Conservation (phyloP, 257 asterid species). For the Phtheirospermum japonicum region DNA sequence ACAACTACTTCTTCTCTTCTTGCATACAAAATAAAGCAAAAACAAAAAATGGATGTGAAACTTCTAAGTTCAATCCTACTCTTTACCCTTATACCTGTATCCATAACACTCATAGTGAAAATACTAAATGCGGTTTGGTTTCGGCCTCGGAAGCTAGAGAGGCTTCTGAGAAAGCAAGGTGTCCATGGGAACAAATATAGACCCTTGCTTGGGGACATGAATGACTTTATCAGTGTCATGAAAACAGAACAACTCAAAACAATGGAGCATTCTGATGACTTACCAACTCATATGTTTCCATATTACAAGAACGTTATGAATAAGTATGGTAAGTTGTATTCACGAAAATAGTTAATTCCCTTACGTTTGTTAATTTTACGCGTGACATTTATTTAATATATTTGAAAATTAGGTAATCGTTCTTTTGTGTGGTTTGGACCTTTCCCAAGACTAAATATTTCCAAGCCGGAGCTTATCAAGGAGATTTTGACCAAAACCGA, state of each 20-base stretch:
- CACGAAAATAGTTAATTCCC: not conserved
- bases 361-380: too few species aligned
- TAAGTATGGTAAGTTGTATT: slow-evolving; percentile 21
- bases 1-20: not conserved
- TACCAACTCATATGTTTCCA: slow-evolving; percentile 26
- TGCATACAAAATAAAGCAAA: not conserved
- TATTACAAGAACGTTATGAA: slow-evolving; percentile 19
- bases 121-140: slow-evolving; percentile 23
- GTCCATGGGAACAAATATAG: slow-evolving; percentile 29
- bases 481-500: slow-evolving; percentile 34
- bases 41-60: slow-evolving; percentile 10
- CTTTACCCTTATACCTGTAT: slow-evolving; percentile 12
- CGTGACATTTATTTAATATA: too few species aligned
- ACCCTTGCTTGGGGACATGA: slow-evolving; percentile 26
- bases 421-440: slow-evolving; percentile 46
- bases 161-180: slow-evolving; percentile 26
- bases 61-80: slow-evolving; percentile 4
- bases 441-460: slow-evolving; percentile 29
- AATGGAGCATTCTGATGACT: slow-evolving; percentile 13
- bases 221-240: not conserved
- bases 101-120: not conserved
- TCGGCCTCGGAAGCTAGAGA: slow-evolving; percentile 28
- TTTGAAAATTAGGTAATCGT: too few species aligned
- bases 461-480: slow-evolving; percentile 38
- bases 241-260: slow-evolving; percentile 16